Evolutionary conservation across 23 red algal genomes (phyloP), one percentile per base, ranked within the genome.

Genomic region (Pyropia yezoensis): DNA sequence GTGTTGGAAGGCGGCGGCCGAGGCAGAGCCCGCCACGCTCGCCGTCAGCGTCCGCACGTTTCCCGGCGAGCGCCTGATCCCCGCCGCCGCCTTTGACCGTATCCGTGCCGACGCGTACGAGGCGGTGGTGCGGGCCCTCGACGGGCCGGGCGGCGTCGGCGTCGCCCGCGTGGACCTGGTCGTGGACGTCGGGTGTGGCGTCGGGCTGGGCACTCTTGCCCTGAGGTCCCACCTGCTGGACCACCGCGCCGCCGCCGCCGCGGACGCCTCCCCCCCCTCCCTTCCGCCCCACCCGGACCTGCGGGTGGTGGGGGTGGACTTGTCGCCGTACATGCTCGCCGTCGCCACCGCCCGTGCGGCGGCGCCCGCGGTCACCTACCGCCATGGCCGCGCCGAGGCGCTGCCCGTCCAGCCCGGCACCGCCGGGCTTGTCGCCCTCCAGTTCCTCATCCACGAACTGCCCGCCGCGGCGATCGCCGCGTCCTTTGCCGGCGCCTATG

Each of bases 111-210:
- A 30, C 18, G 47, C 50, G 34, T 61, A 63, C 59, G 33, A 70
- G 68, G 24, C 26, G 21, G 47, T 73, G 8, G 25, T 64, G 33
- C 14, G 28, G 39, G 39, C 39, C 4, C 39, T 47, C 39, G 39
- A 47, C 11, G 39, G 39, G 39, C 39, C 39, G 11, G 39, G 39
- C 39, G 39, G 39, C 11, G 39, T 6, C 39, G 39, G 39, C 9
- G 12, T 23, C 16, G 65, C 50, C 16, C 22, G 19, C 13, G 32
- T 69, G 30, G 8, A 17, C 5, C 22, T 73, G 34, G 49, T 70
- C 21, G 21, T 89, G 18, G 85, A 89, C 59, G 72, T 72, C 19
- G 85, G 85, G 26, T 89, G 85, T 55, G 63, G 85, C 33, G 70
- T 68, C 13, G 85, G 85, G 19, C 14, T 81, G 12, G 62, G 73